These are phyloP conservation scores for Penicillium mononematosum DNA, from an alignment of 495 filamentous ascomycete genomes.

Conservation along the genomic window DNA sequence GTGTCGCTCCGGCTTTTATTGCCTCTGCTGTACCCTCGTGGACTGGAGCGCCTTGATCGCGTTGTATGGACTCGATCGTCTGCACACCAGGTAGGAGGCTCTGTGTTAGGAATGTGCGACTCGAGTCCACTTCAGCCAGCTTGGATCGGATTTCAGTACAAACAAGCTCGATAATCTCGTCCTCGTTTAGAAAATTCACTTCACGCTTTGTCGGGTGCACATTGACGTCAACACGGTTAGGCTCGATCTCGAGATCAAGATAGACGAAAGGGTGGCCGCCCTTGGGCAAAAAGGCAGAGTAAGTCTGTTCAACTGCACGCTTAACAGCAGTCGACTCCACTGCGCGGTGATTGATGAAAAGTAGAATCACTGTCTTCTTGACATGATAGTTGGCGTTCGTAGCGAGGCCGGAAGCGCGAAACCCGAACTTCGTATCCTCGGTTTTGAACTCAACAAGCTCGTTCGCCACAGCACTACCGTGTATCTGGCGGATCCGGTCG, in stretches of 20 bases:
- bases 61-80: constrained; percentile 35
- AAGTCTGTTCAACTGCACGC: constrained; percentile 88
- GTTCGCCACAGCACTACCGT: constrained; percentile 82
- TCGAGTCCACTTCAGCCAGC: constrained; percentile 87
- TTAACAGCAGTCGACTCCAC: constrained; percentile 90
- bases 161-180: constrained; percentile 89
- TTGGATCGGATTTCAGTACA: constrained; percentile 77
- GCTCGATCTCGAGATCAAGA: constrained; percentile 90
- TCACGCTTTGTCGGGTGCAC: constrained; percentile 97
- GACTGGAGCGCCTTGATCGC: constrained; percentile 8
- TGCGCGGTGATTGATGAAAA: constrained; percentile 98
- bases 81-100: constrained; percentile 71
- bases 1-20: constrained; percentile 12
- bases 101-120: constrained; percentile 91
- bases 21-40: constrained; percentile 20
- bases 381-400: constrained; percentile 96
- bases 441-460: constrained; percentile 78
- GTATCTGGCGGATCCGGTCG: constrained; percentile 87
- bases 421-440: constrained; percentile 75
- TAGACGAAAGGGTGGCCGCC: constrained; percentile 94
- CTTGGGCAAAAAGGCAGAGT: constrained; percentile 87
- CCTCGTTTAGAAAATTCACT: constrained; percentile 97
- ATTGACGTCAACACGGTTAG: constrained; percentile 92
- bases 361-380: constrained; percentile 82
- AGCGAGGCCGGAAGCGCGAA: constrained; percentile 74